Base-by-base conservation (phyloP, 108 stramenopile species). In the Fragilariopsis cylindrus region DNA sequence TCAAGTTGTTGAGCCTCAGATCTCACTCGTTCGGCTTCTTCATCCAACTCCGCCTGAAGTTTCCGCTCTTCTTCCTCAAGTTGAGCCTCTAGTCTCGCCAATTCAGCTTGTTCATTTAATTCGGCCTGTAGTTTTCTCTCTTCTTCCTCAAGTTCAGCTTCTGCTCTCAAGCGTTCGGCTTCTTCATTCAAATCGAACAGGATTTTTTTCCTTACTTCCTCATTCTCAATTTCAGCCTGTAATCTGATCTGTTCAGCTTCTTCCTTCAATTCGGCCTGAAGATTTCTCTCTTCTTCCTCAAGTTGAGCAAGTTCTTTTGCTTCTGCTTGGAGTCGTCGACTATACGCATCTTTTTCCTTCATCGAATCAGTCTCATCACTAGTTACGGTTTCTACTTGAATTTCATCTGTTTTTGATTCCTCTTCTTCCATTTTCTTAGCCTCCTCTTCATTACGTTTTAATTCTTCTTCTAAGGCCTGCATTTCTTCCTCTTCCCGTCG, bases 381-480 rank as follows among this genome's bases (percentile, higher is more conserved):
- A 0, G 13, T 44, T 43, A 63, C 62, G 11, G 62, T 63, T 15
- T 63, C 62, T 7, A 48, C 49, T 11, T 16, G 55, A 30, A 58
- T 12, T 15, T 30, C 30, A 18, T 57, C 3, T 54, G 56, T 16
- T 12, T 39, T 30, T 30, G 19, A 18, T 42, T 65, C 52, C 47
- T 53, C 19, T 40, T 74, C 73, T 45, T 52, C 64, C 75, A 49
- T 8, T 39, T 47, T 48, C 49, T 54, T 41, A 41, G 64, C 77
- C 63, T 72, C 48, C 40, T 72, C 77, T 67, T 78, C 71, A 4
- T 57, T 66, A 39, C 48, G 57, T 21, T 58, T 46, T 57, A 72
- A 46, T 52, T 78, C 71, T 50, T 66, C 57, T 72, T 78, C 77
- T 3, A 78, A 39, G 13, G 69, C 69, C 54, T 40, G 12, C 65